phyloP scores from a whole-genome alignment of 78 protist genomes.

The Emiliania huxleyi region DNA sequence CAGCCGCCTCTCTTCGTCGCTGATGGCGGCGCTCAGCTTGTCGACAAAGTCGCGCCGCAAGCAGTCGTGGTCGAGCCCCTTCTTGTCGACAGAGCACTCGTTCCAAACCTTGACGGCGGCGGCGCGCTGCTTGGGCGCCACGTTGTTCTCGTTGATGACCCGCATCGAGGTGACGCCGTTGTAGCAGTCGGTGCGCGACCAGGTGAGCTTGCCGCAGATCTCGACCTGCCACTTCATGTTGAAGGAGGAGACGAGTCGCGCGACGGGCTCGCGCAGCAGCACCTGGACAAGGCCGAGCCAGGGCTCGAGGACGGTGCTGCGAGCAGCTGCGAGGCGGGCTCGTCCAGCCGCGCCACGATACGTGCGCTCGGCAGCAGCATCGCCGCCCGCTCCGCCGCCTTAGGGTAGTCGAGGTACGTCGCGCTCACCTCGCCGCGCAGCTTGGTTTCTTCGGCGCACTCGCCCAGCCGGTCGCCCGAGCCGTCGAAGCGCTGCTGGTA shows the following conservation, averaged over 20 bases:
- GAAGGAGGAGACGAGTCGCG: constrained; percentile 21
- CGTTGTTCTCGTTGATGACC: neutral
- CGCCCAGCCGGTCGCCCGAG: constrained; percentile 3
- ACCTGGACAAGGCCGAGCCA: too few relatives aligned
- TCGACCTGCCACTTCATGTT: constrained; percentile 29
- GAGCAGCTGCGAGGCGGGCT: too few relatives aligned
- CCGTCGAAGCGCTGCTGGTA: constrained; percentile 22
- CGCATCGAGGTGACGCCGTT: constrained; percentile 16
- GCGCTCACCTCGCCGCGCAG: neutral
- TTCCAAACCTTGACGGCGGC: neutral
- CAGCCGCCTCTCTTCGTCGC: neutral
- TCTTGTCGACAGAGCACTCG: neutral
- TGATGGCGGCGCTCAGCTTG: neutral
- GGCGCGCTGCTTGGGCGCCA: neutral
- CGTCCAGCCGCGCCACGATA: neutral
- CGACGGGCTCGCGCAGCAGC: neutral
- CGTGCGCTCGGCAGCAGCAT: neutral
- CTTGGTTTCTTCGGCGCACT: neutral
- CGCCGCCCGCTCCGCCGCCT: constrained; percentile 20
- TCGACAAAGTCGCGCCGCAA: neutral
- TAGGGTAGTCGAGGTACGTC: neutral
- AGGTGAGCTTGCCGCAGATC: constrained; percentile 3
- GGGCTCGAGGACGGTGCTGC: too few relatives aligned
- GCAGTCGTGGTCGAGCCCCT: neutral
- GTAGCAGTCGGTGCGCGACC: constrained; percentile 22